Percentiles rank a stretch among this genome's conserved stretches.
phyloP scores from a whole-genome alignment of 805 yeast genomes.

The Schizosaccharomyces japonicus region DNA sequence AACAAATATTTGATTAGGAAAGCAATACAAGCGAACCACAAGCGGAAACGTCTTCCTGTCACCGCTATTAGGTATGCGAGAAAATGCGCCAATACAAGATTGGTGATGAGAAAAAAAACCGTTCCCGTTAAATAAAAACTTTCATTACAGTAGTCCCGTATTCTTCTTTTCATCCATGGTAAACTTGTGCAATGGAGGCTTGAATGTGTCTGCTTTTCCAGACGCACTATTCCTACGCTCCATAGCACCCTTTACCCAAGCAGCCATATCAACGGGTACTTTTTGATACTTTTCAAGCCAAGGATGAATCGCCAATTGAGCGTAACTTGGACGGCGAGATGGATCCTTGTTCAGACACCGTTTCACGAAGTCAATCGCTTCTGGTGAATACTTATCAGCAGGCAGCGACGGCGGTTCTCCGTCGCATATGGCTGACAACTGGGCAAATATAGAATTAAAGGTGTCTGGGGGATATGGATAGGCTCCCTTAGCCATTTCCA shows the following conservation, averaged over 20 bases:
- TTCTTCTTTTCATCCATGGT: too few species aligned
- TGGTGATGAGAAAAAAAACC: too few species aligned
- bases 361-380: constrained; percentile 61
- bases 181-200: constrained; percentile 80
- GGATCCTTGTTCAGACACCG: constrained; percentile 56
- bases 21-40: too few species aligned
- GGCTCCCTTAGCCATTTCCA: constrained; percentile 73
- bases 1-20: too few species aligned
- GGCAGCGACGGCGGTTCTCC: constrained; percentile 77
- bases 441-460: constrained; percentile 70
- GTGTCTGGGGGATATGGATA: constrained; percentile 97
- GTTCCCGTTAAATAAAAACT: too few species aligned
- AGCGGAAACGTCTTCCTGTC: too few species aligned
- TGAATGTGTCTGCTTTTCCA: constrained; percentile 59
- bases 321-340: constrained; percentile 55
- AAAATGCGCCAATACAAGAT: too few species aligned
- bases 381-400: constrained; percentile 33
- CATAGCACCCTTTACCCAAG: constrained; percentile 14
- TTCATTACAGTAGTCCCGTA: too few species aligned
- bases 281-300: constrained; percentile 43
- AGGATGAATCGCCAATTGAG: constrained; percentile 50
- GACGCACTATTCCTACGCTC: too few species aligned
- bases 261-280: constrained; percentile 18
- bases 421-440: constrained; percentile 86
- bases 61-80: too few species aligned